These are phyloP conservation scores for Apiotrichum sp. DNA, from an alignment of 1,284 basidiomycete species.

Conservation along the genomic window DNA sequence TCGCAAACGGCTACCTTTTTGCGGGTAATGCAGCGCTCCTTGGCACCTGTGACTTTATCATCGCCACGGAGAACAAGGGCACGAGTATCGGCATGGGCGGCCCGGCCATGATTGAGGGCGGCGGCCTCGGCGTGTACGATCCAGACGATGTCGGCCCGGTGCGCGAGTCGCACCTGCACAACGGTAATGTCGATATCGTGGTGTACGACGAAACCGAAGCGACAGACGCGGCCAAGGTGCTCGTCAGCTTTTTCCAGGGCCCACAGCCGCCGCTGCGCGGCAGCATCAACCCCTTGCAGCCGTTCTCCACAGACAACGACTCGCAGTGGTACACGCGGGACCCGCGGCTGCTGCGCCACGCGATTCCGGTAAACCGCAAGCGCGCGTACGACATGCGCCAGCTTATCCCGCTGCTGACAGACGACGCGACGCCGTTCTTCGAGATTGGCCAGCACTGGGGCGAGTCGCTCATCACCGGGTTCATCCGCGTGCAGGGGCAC, in stretches of 20 bases:
- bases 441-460: conserved; percentile 18
- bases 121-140: conserved; percentile 10
- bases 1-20: conserved; percentile 18
- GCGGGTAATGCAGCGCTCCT: conserved; percentile 15
- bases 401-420: conserved; percentile 12
- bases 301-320: neutral
- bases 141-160: conserved; percentile 17
- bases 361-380: conserved; percentile 16
- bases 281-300: neutral
- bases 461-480: conserved; percentile 15
- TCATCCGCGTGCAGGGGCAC: conserved; percentile 14
- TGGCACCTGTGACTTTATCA: conserved; percentile 15
- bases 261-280: neutral
- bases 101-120: conserved; percentile 19
- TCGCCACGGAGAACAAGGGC: conserved; percentile 12
- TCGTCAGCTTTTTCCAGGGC: conserved; percentile 13
- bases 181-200: conserved; percentile 20
- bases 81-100: conserved; percentile 19
- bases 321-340: conserved; percentile 5
- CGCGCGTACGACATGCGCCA: conserved; percentile 18
- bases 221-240: conserved; percentile 12
- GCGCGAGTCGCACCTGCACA: conserved; percentile 11
- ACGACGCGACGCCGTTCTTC: conserved; percentile 18
- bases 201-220: conserved; percentile 16
- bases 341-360: conserved; percentile 15